These are phyloP conservation scores for Seminavis robusta DNA, from an alignment of 108 stramenopile genomes.

Conservation along the genomic window DNA sequence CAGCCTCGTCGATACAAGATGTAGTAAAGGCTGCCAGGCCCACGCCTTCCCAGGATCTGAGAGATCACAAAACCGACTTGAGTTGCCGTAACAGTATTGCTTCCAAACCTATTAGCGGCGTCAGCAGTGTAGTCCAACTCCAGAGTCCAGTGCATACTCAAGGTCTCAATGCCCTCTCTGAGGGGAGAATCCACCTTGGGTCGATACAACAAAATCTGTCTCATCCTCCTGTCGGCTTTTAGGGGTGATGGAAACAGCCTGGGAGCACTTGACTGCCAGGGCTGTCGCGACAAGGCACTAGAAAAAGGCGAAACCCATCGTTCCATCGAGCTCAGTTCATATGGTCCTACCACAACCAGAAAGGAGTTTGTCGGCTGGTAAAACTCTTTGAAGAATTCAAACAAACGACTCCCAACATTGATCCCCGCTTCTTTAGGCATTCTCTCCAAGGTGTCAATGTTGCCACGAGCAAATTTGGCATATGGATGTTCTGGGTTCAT, in stretches of 20 bases:
- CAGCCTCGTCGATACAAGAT: constrained; percentile 58
- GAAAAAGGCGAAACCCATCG: constrained; percentile 60
- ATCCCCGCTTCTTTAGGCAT: constrained; percentile 38
- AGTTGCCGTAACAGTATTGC: constrained; percentile 40
- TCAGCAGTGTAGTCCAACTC: constrained; percentile 43
- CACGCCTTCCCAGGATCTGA: constrained; percentile 65
- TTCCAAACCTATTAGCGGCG: neutral
- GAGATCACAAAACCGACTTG: constrained; percentile 66
- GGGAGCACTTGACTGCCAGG: neutral
- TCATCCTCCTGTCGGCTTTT: neutral
- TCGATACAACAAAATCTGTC: constrained; percentile 32
- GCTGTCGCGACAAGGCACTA: constrained; percentile 29
- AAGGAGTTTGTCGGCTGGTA: constrained; percentile 59
- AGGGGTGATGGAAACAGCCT: constrained; percentile 15
- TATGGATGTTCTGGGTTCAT: constrained; percentile 69
- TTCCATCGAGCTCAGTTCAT: constrained; percentile 47
- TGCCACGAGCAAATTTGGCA: constrained; percentile 53
- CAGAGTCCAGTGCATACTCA: constrained; percentile 70
- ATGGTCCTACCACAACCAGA: constrained; percentile 57
- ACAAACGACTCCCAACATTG: constrained; percentile 39
- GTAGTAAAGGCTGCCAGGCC: constrained; percentile 66
- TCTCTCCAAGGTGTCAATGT: constrained; percentile 48
- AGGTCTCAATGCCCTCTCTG: no score
- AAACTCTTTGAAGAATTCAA: constrained; percentile 49
- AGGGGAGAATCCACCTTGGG: constrained; percentile 46